Evolutionary conservation across 805 yeast genomes (phyloP).

Genomic region (Starmerella sirachaensis): DNA sequence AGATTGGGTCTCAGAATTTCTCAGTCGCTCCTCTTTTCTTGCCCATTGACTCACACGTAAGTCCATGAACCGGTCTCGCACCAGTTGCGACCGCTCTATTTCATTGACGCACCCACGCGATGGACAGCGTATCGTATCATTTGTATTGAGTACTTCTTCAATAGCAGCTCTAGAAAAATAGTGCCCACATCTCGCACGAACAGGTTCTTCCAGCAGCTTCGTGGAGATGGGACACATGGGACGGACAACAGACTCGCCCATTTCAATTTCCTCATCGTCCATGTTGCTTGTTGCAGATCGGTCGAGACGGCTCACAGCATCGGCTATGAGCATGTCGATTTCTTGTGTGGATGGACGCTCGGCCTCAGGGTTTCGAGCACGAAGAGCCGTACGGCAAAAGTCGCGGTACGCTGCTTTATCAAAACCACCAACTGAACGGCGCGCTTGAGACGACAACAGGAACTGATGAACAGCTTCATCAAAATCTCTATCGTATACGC

Average conservation of each 20-base stretch:
- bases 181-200: conserved; percentile 17
- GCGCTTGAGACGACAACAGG: no score
- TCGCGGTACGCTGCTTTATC: background rate
- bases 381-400: conserved; percentile 1
- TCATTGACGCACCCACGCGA: conserved; percentile 9
- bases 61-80: conserved; percentile 15
- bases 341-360: background rate
- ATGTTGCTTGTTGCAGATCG: background rate
- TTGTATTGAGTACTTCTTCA: background rate
- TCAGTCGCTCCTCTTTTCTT: conserved; percentile 1
- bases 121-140: conserved; percentile 8
- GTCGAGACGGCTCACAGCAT: no score
- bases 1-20: background rate
- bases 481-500: background rate
- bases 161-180: conserved; percentile 10
- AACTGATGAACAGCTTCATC: no score
- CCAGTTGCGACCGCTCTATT: background rate
- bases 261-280: conserved; percentile 10
- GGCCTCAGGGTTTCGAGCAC: conserved; percentile 1
- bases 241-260: conserved; percentile 5
- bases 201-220: conserved; percentile 14
- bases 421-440: background rate
- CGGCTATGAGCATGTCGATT: background rate
- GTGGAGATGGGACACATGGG: conserved; percentile 15
- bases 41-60: conserved; percentile 4